phyloP scores from a whole-genome alignment of 306 rosid species.

The Begonia fuchsioides region DNA sequence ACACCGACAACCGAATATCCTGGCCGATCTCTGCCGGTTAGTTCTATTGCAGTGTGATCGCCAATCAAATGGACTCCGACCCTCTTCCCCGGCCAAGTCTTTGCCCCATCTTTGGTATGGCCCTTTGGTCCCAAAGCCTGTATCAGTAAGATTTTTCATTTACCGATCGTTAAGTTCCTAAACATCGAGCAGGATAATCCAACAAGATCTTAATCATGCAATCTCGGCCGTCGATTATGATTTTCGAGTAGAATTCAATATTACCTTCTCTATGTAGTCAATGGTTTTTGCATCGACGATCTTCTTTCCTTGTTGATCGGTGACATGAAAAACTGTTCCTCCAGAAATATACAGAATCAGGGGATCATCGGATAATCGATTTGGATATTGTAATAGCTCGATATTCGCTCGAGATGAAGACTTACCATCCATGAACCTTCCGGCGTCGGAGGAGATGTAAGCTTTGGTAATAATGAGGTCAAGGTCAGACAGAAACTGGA shows the following conservation, averaged over 20 bases:
- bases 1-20: slow-evolving; percentile 63
- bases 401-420: not conserved
- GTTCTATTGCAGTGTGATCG: slow-evolving; percentile 51
- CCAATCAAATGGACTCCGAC: slow-evolving; percentile 63
- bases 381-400: too few species aligned
- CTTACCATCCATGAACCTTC: slow-evolving; percentile 91
- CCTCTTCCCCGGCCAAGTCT: slow-evolving; percentile 36
- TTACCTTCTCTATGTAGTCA: slow-evolving; percentile 64
- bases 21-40: slow-evolving; percentile 66
- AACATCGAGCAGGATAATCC: too few species aligned
- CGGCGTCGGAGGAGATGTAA: slow-evolving; percentile 72
- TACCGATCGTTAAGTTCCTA: too few species aligned
- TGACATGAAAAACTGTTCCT: slow-evolving; percentile 62
- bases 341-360: not conserved
- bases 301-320: slow-evolving; percentile 79
- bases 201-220: not conserved
- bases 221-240: not conserved
- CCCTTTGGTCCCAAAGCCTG: slow-evolving; percentile 86
- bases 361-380: not conserved
- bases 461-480: slow-evolving; percentile 74
- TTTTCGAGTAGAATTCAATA: not conserved
- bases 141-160: too few species aligned
- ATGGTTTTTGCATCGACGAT: slow-evolving; percentile 52
- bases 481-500: slow-evolving; percentile 63
- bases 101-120: slow-evolving; percentile 31